Evolutionary conservation across 1,284 basidiomycete genomes (phyloP), one percentile per base, ranked within the genome.

Genomic region (Boletellus deceptivus): DNA sequence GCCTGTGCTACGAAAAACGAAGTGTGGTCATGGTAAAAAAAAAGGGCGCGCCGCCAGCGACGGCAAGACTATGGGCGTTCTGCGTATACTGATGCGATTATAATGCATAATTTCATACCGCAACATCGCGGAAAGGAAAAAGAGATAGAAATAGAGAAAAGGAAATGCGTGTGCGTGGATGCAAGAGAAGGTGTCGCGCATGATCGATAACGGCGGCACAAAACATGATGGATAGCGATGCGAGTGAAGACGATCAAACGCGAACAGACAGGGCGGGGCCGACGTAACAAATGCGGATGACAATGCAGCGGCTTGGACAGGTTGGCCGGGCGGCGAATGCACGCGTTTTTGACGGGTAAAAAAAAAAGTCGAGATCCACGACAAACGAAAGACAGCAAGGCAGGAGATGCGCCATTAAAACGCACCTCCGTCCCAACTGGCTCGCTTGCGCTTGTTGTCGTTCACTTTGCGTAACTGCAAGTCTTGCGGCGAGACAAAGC

Each of bases 371-470:
- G 40, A 17, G 29, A 31, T 31, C 4, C 29, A 13, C 29, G 18
- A 38, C 27, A 36, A 22, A 50, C 22, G 34, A 43, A 18, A 25
- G 22, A 43, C 29, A 31, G 29, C 29, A 31, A 20, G 22, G 20
- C 20, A 35, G 13, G 25, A 18, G 24, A 27, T 31, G 43, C 34
- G 20, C 13, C 6, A 11, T 56, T 39, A 69, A 33, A 68, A 66
- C 44, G 60, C 63, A 22, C 72, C 73, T 6, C 86, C 84, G 64
- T 88, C 86, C 86, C 86, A 88, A 64, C 86, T 89, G 38, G 80
- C 80, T 62, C 86, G 75, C 75, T 89, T 88, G 60, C 84, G 72
- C 71, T 86, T 86, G 60, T 82, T 82, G 52, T 80, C 80, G 49
- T 59, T 77, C 3, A 65, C 70, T 58, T 74, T 75, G 65, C 71